Base-by-base conservation (phyloP, 2,329 filamentous ascomycete species). In the Fusarium falciforme region DNA sequence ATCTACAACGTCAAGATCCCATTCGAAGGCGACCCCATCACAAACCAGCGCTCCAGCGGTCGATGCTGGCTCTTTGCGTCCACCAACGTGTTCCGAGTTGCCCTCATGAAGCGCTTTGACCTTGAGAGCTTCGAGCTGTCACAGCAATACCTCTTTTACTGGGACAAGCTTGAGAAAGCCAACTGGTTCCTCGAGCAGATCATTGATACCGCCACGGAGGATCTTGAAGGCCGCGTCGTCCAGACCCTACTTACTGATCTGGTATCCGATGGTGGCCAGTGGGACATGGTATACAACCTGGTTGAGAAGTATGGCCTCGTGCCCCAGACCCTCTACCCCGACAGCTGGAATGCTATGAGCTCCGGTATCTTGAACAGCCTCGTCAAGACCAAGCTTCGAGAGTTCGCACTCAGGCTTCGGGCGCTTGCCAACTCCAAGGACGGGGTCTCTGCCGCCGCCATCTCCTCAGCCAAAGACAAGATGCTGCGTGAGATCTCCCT, bases 11-110 rank as follows among this genome's bases (percentile, higher is more conserved):
- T 95, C 81, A 91, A 91, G 81, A 95, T 97, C 69, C 93, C 94
- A 0, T 88, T 93, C 64, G 94, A 97, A 82, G 95, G 94, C 58
- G 88, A 87, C 0, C 95, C 95, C 0, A 92, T 97, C 71, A 97
- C 95, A 0, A 95, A 97, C 81, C 94, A 98, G 84, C 88, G 92
- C 36, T 89, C 89, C 9, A 95, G 93, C 3, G 95, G 94, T 9
- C 89, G 95, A 73, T 98, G 95, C 86, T 98, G 95, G 95, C 89
- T 97, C 72, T 98, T 98, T 77, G 95, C 95, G 1, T 91, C 93
- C 6, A 96, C 94, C n/a, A 97, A 97, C 77, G 92, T 97, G 65
- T 96, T 97, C 84, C 92, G 95, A 31, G 89, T 97, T n/a, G 93
- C 94, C 1, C 87, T 97, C 55, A 96, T 96, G 92, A 93, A 93